Evolutionary conservation across 2,329 filamentous ascomycete species (phyloP), one percentile per base, ranked within the genome.

Genomic region (Colletotrichum liaoningense): DNA sequence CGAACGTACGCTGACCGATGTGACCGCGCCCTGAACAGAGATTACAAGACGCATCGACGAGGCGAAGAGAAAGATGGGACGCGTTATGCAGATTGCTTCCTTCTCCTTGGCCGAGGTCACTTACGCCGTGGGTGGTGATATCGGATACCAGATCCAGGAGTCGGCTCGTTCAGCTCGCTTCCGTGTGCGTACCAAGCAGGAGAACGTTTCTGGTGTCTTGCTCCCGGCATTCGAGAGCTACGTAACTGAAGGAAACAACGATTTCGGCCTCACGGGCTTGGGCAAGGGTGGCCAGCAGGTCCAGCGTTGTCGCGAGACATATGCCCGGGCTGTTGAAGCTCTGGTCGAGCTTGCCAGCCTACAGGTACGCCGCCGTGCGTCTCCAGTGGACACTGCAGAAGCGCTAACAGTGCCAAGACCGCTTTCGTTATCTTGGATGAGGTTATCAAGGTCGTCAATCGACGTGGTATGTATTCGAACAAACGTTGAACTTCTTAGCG

Each of bases 381-480:
- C 46, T 16, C 35, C 16, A 9, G 62, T 33, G 7, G 26, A 46
- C 11, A 14, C 28, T 12, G 1, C 12, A 19, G 54, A 35, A 57
- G 55, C 42, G 57, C 73, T 76, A 52, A 75, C 60, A 46, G 28
- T n/a, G 55, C 72, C 14, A 78, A 93, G 90, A 99, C 97, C 76
- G 97, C 97, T 6, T 99, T 99, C 82, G 95, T 99, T 60, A 98
- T 98, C 76, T 84, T 99, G 74, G 97, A 99, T 82, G 97, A 99
- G 84, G 97, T 99, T 70, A 99, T 99, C 86, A 99, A 99, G 87
- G 95, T 98, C 30, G 97, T 99, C 68, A 99, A 99, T 83, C 91
- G 97, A 80, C 93, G 97, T 94, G 93, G 93, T 94, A 84, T 81
- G 87, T 73, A 19, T 4, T 49, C 81, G 60, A 4, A 24, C 54